These are phyloP conservation scores for Gaeumannomyces tritici DNA, from an alignment of 2,329 filamentous ascomycete species.

Conservation along the genomic window DNA sequence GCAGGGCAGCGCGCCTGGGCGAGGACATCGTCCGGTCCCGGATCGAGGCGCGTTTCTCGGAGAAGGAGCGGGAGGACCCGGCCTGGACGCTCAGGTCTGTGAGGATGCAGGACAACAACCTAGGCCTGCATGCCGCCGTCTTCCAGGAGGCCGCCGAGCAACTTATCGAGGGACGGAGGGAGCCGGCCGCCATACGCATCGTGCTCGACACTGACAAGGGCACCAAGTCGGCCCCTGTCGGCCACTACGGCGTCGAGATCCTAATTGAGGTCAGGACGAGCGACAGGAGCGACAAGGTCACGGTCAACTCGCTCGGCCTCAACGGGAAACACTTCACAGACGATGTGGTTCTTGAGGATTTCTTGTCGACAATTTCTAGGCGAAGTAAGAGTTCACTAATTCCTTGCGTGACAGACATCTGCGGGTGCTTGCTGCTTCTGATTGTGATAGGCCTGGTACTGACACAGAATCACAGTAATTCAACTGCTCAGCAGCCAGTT, in stretches of 20 bases:
- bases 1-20: constrained; percentile 63
- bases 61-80: constrained; percentile 70
- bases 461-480: constrained; percentile 43
- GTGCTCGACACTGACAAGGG: constrained; percentile 63
- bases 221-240: constrained; percentile 55
- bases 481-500: constrained; percentile 64
- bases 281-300: constrained; percentile 33
- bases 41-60: constrained; percentile 75
- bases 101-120: constrained; percentile 49
- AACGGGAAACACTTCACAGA: constrained; percentile 66
- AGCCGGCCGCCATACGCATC: constrained; percentile 60
- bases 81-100: constrained; percentile 72
- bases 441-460: constrained; percentile 13
- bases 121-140: constrained; percentile 56
- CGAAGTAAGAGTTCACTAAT: constrained; percentile 43
- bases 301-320: constrained; percentile 48
- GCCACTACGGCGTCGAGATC: constrained; percentile 63
- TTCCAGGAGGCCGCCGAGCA: constrained; percentile 61
- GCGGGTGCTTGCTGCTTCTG: neutral
- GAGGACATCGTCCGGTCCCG: constrained; percentile 83
- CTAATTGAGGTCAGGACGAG: constrained; percentile 51
- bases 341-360: constrained; percentile 61
- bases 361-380: constrained; percentile 65
- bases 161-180: constrained; percentile 52
- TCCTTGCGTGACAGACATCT: neutral